phyloP scores from a whole-genome alignment of 371 early-diverging fungal species.

The Batrachochytrium dendrobatidis region DNA sequence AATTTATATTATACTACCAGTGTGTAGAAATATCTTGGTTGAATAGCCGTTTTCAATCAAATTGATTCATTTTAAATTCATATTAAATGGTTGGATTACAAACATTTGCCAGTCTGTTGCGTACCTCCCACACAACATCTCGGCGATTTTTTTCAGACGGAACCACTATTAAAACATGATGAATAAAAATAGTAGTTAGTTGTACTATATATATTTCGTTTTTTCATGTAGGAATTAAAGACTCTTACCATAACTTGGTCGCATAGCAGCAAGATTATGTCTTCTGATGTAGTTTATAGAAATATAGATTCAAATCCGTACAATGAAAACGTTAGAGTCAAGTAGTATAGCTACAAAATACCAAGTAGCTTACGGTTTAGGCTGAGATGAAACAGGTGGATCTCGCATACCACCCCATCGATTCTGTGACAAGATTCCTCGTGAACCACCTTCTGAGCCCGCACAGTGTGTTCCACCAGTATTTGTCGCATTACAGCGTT shows the following conservation, averaged over 20 bases:
- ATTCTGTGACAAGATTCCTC: not conserved
- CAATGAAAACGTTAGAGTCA: not conserved
- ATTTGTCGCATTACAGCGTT: not conserved
- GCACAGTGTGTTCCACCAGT: no score
- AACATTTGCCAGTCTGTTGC: not conserved
- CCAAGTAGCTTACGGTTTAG: no score
- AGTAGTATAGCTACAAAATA: not conserved
- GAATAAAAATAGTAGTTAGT: not conserved
- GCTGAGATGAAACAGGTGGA: no score
- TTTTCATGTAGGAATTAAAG: not conserved
- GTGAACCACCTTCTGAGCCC: no score
- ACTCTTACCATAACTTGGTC: not conserved
- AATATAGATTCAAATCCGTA: not conserved
- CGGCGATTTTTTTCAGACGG: slow-evolving; percentile 5
- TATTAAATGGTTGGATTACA: not conserved
- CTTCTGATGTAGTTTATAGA: not conserved
- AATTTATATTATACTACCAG: not conserved
- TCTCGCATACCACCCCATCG: not conserved
- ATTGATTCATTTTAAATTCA: not conserved
- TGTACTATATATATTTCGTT: not conserved
- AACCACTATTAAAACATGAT: not conserved
- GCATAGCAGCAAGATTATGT: not conserved
- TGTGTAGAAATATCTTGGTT: not conserved
- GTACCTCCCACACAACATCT: slow-evolving; percentile 4
- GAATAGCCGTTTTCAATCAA: not conserved